Conservation (phyloP, 2,329 filamentous ascomycete genomes). For the Emericellopsis atlantica region DNA sequence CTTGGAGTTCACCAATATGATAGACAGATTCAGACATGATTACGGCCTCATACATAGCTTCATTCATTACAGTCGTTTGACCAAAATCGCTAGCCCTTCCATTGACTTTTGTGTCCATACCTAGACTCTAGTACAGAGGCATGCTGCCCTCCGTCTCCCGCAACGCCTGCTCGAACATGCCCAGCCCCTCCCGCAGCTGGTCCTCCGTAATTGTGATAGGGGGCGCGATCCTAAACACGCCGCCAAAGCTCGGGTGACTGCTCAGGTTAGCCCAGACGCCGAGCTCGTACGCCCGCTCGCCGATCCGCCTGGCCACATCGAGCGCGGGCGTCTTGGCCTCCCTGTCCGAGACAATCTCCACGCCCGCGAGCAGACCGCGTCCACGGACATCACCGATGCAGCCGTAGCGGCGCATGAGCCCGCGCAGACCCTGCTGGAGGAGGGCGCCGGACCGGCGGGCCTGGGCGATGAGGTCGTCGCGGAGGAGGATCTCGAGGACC, state of each 20-base stretch:
- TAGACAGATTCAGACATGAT: too few species aligned
- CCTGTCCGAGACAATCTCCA: conserved; percentile 42
- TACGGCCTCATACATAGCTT: too few species aligned
- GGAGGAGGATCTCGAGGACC: conserved; percentile 38
- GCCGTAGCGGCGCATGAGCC: conserved; percentile 34
- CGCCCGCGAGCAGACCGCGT: conserved; percentile 42
- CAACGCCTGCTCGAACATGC: conserved; percentile 45
- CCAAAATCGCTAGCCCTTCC: background rate
- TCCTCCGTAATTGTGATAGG: conserved; percentile 42
- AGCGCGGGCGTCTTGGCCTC: conserved; percentile 31
- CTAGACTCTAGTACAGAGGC: conserved; percentile 11
- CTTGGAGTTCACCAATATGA: too few species aligned
- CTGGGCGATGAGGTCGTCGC: conserved; percentile 34
- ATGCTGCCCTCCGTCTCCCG: conserved; percentile 15
- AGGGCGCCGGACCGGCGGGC: conserved; percentile 28
- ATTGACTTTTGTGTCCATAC: background rate
- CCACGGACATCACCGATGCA: conserved; percentile 52
- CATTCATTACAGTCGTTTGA: too few species aligned
- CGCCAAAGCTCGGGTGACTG: conserved; percentile 39
- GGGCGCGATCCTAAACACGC: conserved; percentile 46
- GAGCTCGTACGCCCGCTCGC: conserved; percentile 31
- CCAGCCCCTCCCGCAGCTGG: conserved; percentile 35
- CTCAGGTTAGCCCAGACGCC: conserved; percentile 46
- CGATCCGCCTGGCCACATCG: conserved; percentile 33
- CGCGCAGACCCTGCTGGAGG: conserved; percentile 32